phyloP scores from a whole-genome alignment of 2,329 filamentous ascomycete genomes.

The Diaporthe sp. region DNA sequence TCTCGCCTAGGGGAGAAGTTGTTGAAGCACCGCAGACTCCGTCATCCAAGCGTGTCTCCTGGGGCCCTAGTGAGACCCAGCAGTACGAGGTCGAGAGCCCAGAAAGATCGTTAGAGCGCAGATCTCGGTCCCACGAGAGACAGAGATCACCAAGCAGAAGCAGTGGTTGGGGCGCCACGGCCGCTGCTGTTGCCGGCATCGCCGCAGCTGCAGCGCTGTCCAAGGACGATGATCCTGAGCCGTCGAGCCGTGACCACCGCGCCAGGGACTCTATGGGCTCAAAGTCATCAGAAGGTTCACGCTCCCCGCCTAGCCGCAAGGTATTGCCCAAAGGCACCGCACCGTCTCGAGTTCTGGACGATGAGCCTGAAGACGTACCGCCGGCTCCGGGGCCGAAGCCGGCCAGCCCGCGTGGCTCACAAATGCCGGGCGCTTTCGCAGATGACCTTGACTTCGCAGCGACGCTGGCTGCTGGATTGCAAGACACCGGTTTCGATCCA shows the following conservation, averaged over 20 bases:
- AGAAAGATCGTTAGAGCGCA: constrained; percentile 51
- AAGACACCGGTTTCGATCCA: constrained; percentile 77
- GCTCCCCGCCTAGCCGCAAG: constrained; percentile 31
- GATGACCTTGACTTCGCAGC: constrained; percentile 78
- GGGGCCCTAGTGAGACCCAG: constrained; percentile 73
- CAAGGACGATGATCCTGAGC: constrained; percentile 11
- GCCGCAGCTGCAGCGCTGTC: constrained; percentile 42
- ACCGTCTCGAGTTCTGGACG: constrained; percentile 24
- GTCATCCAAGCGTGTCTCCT: constrained; percentile 66
- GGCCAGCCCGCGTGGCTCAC: constrained; percentile 54
- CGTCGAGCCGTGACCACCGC: constrained; percentile 29
- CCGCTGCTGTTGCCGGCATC: constrained; percentile 58
- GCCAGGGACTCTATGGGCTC: constrained; percentile 34
- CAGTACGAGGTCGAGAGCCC: constrained; percentile 72
- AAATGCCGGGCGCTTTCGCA: constrained; percentile 73
- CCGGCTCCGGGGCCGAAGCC: constrained; percentile 68
- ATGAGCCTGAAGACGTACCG: constrained; percentile 35
- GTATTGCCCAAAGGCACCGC: constrained; percentile 30
- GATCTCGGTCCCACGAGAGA: constrained; percentile 44
- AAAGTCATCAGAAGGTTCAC: constrained; percentile 26
- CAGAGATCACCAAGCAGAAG: constrained; percentile 40
- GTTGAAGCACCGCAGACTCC: constrained; percentile 52
- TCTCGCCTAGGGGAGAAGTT: constrained; percentile 54
- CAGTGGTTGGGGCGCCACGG: constrained; percentile 63
- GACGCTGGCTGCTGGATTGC: constrained; percentile 73